Percentiles rank a stretch among this genome's conserved stretches.
These are phyloP conservation scores for Ephemerocybe angulata DNA, from an alignment of 768 basidiomycete species.

Conservation along the genomic window DNA sequence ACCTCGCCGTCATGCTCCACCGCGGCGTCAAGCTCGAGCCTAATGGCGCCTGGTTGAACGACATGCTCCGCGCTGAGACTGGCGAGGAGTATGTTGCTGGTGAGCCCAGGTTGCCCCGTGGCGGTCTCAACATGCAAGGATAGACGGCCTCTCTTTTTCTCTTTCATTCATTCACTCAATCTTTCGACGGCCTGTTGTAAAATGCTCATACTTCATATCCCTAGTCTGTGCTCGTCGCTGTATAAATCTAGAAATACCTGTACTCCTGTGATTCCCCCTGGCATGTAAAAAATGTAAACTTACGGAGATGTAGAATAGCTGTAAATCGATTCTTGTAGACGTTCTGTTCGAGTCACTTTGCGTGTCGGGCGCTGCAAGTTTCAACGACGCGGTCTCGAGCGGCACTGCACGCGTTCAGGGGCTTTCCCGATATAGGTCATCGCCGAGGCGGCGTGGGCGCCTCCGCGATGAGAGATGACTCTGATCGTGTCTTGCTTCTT, in stretches of 20 bases:
- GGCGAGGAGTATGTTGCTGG: constrained; percentile 61
- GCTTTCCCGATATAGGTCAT: background rate
- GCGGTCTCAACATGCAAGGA: constrained; percentile 54
- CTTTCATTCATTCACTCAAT: background rate
- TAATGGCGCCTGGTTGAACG: constrained; percentile 82
- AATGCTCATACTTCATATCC: background rate
- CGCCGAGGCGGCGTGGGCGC: background rate
- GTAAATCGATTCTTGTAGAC: background rate
- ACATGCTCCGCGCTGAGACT: constrained; percentile 72
- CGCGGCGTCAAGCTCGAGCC: constrained; percentile 77
- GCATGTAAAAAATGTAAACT: background rate
- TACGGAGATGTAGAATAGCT: background rate
- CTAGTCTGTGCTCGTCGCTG: background rate
- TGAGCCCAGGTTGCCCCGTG: constrained; percentile 73
- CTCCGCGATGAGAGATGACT: constrained; percentile 5
- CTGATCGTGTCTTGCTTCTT: constrained; percentile 10
- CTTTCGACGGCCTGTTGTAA: background rate
- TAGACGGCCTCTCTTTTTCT: constrained; percentile 18
- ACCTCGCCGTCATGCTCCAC: constrained; percentile 74
- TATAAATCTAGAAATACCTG: background rate
- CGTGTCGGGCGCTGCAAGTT: too few relatives aligned
- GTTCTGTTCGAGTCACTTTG: background rate
- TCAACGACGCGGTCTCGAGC: too few relatives aligned
- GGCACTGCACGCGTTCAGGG: too few relatives aligned
- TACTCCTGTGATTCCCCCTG: background rate